Percentiles rank a stretch among this genome's conserved stretches.
phyloP scores from a whole-genome alignment of 2,329 filamentous ascomycete species.

The Calycina herbarum region DNA sequence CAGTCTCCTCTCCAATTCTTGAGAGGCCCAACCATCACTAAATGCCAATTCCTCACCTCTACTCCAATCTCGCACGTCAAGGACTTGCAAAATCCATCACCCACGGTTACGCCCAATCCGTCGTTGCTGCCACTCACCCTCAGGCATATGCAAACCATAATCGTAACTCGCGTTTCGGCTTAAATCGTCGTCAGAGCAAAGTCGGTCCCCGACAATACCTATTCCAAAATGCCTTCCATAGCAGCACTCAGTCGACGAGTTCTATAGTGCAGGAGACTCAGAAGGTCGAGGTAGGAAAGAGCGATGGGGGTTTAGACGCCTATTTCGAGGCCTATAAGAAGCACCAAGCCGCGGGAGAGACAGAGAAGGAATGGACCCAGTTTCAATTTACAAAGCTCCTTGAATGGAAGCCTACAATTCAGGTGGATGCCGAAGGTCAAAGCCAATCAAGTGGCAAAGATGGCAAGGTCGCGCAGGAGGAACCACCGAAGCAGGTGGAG shows the following conservation, averaged over 20 bases:
- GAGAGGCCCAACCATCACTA: conserved; percentile 72
- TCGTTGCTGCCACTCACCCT: conserved; percentile 88
- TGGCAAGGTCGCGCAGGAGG: conserved; percentile 15
- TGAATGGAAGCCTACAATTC: conserved; percentile 73
- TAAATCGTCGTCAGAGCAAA: conserved; percentile 50
- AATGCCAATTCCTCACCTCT: conserved; percentile 82
- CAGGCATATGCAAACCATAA: conserved; percentile 76
- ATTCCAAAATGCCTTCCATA: conserved; percentile 77
- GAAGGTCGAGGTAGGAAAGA: conserved; percentile 34
- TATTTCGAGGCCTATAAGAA: conserved; percentile 91
- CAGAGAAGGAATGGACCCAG: conserved; percentile 85
- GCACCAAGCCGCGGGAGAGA: conserved; percentile 63
- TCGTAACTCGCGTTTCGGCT: conserved; percentile 58
- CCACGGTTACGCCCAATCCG: conserved; percentile 96
- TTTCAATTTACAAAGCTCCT: conserved; percentile 87
- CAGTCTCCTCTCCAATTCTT: conserved; percentile 45
- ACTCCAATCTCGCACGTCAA: conserved; percentile 88
- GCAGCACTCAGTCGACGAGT: conserved; percentile 37
- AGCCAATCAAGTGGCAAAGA: conserved; percentile 14
- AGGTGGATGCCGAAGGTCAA: conserved; percentile 29
- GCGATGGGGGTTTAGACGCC: conserved; percentile 73
- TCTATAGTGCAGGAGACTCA: conserved; percentile 59
- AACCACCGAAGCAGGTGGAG: conserved; percentile 27
- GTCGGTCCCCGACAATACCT: conserved; percentile 56
- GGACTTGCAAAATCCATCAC: conserved; percentile 96